These are phyloP conservation scores for Corynespora cassiicola DNA, from an alignment of 2,329 filamentous ascomycete genomes.

Conservation along the genomic window DNA sequence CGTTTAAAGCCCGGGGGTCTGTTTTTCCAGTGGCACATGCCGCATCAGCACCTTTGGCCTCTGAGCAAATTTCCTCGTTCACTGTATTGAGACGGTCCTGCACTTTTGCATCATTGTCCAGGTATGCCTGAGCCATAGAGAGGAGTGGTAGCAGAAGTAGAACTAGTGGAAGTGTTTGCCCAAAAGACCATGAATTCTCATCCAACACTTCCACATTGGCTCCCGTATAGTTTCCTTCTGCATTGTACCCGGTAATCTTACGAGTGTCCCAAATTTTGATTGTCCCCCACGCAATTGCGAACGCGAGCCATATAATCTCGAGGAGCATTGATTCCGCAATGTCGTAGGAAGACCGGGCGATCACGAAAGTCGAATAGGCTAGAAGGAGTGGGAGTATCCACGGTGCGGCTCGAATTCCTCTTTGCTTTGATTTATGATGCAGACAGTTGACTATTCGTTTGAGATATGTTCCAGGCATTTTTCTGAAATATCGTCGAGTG, in stretches of 20 bases:
- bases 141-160: constrained; percentile 28
- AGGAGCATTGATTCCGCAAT: constrained; percentile 27
- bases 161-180: constrained; percentile 32
- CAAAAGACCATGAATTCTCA: constrained; percentile 32
- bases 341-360: constrained; percentile 19
- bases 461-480: constrained; percentile 16
- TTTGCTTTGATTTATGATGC: constrained; percentile 8
- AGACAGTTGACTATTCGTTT: constrained; percentile 18
- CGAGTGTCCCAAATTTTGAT: constrained; percentile 31
- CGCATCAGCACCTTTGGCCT: too few species aligned
- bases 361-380: constrained; percentile 15
- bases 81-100: too few species aligned
- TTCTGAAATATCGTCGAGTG: constrained; percentile 20
- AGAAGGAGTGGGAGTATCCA: constrained; percentile 18
- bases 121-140: constrained; percentile 29
- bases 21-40: too few species aligned
- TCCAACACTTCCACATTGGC: constrained; percentile 16
- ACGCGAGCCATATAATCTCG: constrained; percentile 30
- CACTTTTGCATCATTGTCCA: constrained; percentile 29
- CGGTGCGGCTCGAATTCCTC: constrained; percentile 5
- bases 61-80: background rate
- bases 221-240: constrained; percentile 11
- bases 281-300: constrained; percentile 33
- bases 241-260: constrained; percentile 11
- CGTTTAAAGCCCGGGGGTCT: too few species aligned